Evolutionary conservation across 768 basidiomycete genomes (phyloP).

Genomic region (Lactarius quietus): DNA sequence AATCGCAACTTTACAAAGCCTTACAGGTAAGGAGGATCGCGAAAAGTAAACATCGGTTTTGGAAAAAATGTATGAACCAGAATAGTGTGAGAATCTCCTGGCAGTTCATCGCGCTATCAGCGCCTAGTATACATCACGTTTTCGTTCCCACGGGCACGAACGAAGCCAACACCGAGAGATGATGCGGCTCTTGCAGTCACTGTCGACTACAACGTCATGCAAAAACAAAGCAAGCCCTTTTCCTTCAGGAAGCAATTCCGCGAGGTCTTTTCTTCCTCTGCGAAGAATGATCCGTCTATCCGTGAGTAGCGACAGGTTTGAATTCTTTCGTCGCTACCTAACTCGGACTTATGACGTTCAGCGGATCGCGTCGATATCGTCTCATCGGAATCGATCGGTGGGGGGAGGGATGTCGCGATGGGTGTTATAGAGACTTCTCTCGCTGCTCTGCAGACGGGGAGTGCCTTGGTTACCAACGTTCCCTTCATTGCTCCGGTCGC

Average conservation of each 20-base stretch:
- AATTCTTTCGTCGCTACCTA: not conserved
- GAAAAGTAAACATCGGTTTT: too few species aligned
- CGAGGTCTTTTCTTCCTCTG: not conserved
- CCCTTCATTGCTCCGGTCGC: not conserved
- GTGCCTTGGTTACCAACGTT: not conserved
- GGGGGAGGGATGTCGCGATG: not conserved
- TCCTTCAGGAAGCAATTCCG: not conserved
- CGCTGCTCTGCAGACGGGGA: not conserved
- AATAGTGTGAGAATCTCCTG: too few species aligned
- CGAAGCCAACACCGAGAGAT: too few species aligned
- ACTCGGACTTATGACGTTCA: not conserved
- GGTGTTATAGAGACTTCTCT: not conserved
- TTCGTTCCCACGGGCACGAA: too few species aligned
- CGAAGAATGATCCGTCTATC: not conserved
- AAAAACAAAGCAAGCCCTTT: not conserved
- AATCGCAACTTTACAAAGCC: not conserved
- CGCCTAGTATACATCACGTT: too few species aligned
- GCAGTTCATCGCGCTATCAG: too few species aligned
- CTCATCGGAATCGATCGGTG: not conserved
- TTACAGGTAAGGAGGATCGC: not conserved
- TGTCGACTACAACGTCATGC: too few species aligned
- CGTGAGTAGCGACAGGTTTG: not conserved
- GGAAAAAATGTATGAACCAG: too few species aligned
- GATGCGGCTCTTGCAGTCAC: too few species aligned
- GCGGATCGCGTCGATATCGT: not conserved